Base-by-base conservation (phyloP, 2,329 filamentous ascomycete genomes). In the Alternaria sp. region DNA sequence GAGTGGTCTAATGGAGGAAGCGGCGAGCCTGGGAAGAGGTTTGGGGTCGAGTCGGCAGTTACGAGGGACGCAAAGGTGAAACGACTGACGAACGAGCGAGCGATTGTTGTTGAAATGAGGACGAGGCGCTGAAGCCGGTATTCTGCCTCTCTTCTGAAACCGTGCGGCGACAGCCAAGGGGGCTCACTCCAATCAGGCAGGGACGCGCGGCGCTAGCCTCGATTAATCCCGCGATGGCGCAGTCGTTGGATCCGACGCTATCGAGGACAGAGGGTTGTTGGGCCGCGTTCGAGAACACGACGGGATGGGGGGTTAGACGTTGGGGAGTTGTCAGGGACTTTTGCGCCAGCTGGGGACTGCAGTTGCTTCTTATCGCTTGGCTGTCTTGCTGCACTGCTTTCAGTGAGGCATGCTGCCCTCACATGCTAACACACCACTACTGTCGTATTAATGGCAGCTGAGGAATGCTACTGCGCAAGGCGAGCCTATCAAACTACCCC, bases 61-160 rank as follows among this genome's bases (percentile, higher is more conserved):
- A 43, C 54, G 56, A 65, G 65, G 68, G 67, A 67, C 64, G 60
- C 58, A 54, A 66, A 66, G 49, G 62, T 74, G 75, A 78, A 78
- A 78, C 75, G 73, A 75, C 66, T 60, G 74, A 74, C 69, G 72
- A 68, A 71, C 67, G 66, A 60, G 58, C 52, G 59, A 57, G 60
- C 34, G 34, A 38, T 38, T 9, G 36, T 40, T 48, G 58, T 64
- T 48, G 63, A 67, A 65, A 60, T 54, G 58, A 58, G 51, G 57
- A 51, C 62, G 58, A 57, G 53, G 57, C 60, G 63, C 62, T 41
- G 57, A 59, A 64, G 66, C 66, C 67, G 70, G 72, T 70, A 73
- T 70, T 64, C 56, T 62, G 60, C 62, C 58, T 56, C 46, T 60
- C 44, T 32, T 65, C 63, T 74, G 73, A 75, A 74, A 74, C 70